A percentile compares a stretch with the other conserved stretches of the same genome.
These are phyloP conservation scores for Digitaria exilis DNA, from an alignment of 202 grass and related monocot species.

Conservation along the genomic window DNA sequence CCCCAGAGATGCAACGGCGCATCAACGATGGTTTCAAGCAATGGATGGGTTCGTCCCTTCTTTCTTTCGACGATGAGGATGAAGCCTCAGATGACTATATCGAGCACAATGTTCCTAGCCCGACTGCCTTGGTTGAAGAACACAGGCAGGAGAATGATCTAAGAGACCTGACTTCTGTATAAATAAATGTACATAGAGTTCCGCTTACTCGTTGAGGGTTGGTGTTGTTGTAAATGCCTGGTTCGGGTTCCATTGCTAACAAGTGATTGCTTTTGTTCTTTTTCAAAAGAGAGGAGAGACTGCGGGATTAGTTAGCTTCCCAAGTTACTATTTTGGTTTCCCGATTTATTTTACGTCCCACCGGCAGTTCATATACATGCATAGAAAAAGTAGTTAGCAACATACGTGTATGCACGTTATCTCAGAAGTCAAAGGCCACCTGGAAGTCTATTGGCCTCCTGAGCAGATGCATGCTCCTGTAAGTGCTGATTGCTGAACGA, in stretches of 20 bases:
- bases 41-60: slow-evolving; percentile 90
- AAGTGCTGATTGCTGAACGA: neutral
- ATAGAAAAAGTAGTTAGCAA: slow-evolving; percentile 22
- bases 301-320: slow-evolving; percentile 20
- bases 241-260: slow-evolving; percentile 25
- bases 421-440: neutral
- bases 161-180: slow-evolving; percentile 56
- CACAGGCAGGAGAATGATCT: slow-evolving; percentile 45
- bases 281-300: slow-evolving; percentile 12
- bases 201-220: slow-evolving; percentile 37
- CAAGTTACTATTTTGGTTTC: slow-evolving; percentile 1
- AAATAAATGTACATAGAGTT: slow-evolving; percentile 56
- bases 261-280: slow-evolving; percentile 42
- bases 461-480: neutral
- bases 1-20: slow-evolving; percentile 73
- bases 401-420: slow-evolving; percentile 11
- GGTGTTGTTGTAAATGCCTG: slow-evolving; percentile 56
- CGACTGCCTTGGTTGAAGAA: slow-evolving; percentile 29
- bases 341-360: neutral
- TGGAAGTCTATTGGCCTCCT: neutral
- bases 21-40: slow-evolving; percentile 86
- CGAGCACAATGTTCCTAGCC: slow-evolving; percentile 52
- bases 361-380: neutral
- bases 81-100: slow-evolving; percentile 82
- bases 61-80: slow-evolving; percentile 92